phyloP scores from a whole-genome alignment of 768 basidiomycete genomes.

The Tricholoma flavovirens region DNA sequence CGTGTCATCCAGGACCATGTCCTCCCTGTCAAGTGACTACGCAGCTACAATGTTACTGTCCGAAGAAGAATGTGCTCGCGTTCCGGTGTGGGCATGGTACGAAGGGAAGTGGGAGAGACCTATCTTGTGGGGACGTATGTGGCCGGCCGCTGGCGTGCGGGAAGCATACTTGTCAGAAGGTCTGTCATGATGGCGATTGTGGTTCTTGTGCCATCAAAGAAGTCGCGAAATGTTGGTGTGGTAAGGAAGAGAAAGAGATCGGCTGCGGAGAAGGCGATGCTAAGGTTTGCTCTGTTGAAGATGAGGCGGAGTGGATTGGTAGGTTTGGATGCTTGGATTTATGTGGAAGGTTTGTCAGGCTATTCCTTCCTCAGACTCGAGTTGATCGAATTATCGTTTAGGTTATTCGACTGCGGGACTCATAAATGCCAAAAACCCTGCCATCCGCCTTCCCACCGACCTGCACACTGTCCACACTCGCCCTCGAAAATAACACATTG shows the following conservation, averaged over 20 bases:
- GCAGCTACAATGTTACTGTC: slow-evolving; percentile 73
- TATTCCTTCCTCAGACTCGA: slow-evolving; percentile 3
- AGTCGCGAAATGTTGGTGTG: slow-evolving; percentile 72
- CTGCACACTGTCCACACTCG: slow-evolving; percentile 66
- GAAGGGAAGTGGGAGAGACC: slow-evolving; percentile 24
- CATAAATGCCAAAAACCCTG: slow-evolving; percentile 74
- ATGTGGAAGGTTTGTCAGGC: slow-evolving; percentile 49
- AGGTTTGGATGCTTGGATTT: slow-evolving; percentile 46
- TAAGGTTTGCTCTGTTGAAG: slow-evolving; percentile 34
- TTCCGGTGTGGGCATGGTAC: slow-evolving; percentile 42
- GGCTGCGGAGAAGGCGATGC: slow-evolving; percentile 62
- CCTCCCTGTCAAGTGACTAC: slow-evolving; percentile 86
- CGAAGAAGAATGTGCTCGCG: slow-evolving; percentile 49
- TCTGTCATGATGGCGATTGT: slow-evolving; percentile 80
- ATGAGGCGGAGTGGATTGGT: slow-evolving; percentile 58
- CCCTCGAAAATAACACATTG: slow-evolving; percentile 66
- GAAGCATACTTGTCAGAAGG: slow-evolving; percentile 60
- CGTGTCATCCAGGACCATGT: slow-evolving; percentile 95
- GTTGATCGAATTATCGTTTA: slow-evolving; percentile 18
- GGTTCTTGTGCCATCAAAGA: slow-evolving; percentile 53
- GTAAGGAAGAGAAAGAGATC: slow-evolving; percentile 52
- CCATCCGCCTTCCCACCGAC: slow-evolving; percentile 60
- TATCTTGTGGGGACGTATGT: slow-evolving; percentile 43
- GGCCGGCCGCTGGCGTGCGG: slow-evolving; percentile 54
- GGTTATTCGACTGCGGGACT: slow-evolving; percentile 67